phyloP scores from a whole-genome alignment of 495 filamentous ascomycete species.

The Hypoxylon perforatum region DNA sequence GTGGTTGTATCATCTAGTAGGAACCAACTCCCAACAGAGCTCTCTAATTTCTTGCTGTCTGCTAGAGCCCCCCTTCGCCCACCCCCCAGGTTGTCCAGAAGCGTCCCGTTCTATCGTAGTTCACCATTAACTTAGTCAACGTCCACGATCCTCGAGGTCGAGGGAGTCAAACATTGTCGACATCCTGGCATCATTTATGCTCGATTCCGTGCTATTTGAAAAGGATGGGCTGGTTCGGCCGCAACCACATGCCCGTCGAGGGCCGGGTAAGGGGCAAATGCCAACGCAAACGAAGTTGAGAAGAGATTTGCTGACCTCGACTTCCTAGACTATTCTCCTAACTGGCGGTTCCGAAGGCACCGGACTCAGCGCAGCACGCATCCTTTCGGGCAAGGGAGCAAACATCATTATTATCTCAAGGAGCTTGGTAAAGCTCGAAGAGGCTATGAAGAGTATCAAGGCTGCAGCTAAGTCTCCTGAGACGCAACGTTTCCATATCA shows the following conservation, averaged over 20 bases:
- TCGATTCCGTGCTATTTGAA: not conserved
- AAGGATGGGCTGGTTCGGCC: slow-evolving; percentile 53
- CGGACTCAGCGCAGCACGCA: slow-evolving; percentile 76
- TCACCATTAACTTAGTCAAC: no score
- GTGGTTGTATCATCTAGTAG: no score
- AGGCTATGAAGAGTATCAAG: slow-evolving; percentile 72
- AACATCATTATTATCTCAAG: slow-evolving; percentile 84
- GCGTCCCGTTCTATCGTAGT: no score
- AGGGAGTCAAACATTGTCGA: not conserved
- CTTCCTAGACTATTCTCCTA: slow-evolving; percentile 75
- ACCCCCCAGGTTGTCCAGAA: no score
- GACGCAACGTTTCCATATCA: slow-evolving; percentile 80
- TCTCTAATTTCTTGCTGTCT: no score
- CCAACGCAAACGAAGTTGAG: no score
- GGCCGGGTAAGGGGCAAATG: slow-evolving; percentile 70
- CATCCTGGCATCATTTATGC: not conserved
- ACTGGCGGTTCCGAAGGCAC: slow-evolving; percentile 93
- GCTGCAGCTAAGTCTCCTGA: slow-evolving; percentile 65
- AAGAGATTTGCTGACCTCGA: slow-evolving; percentile 7
- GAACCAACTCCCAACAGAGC: no score
- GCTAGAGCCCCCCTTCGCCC: no score
- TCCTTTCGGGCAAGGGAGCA: slow-evolving; percentile 83
- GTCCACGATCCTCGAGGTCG: not conserved
- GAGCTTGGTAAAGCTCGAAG: slow-evolving; percentile 75
- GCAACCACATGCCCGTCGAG: slow-evolving; percentile 81